Conservation (phyloP, 768 basidiomycete species). For the Boletus sensibilis region DNA sequence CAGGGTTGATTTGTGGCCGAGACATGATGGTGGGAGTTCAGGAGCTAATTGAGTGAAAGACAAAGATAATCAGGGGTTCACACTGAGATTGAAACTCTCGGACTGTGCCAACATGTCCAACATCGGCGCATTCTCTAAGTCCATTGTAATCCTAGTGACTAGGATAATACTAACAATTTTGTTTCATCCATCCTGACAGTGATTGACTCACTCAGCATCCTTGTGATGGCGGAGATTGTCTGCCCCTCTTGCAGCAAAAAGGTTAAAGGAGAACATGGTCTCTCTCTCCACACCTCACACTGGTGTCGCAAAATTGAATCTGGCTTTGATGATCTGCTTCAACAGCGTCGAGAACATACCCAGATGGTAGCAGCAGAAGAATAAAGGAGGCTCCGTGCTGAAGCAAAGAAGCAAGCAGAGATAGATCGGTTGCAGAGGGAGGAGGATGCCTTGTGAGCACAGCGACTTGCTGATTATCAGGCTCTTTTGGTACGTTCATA, state of each 20-base stretch:
- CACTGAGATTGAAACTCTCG: background rate
- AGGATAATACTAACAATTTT: too few species aligned
- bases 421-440: background rate
- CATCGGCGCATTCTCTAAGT: too few species aligned
- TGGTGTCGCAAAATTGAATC: background rate
- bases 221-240: too few species aligned
- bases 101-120: background rate
- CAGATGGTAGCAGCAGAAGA: background rate
- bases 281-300: too few species aligned
- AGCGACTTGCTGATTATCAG: background rate
- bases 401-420: background rate
- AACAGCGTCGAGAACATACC: background rate
- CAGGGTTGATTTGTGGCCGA: too few species aligned
- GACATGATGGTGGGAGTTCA: too few species aligned
- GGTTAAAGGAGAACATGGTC: background rate
- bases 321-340: background rate
- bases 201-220: too few species aligned
- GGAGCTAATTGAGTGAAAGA: too few species aligned
- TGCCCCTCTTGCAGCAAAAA: background rate
- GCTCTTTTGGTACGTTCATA: too few species aligned
- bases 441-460: background rate
- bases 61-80: too few species aligned
- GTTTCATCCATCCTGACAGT: too few species aligned
- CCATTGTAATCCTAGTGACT: too few species aligned
- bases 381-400: background rate